Conservation (phyloP, 2,329 filamentous ascomycete species). For the Metarhizium sp. region DNA sequence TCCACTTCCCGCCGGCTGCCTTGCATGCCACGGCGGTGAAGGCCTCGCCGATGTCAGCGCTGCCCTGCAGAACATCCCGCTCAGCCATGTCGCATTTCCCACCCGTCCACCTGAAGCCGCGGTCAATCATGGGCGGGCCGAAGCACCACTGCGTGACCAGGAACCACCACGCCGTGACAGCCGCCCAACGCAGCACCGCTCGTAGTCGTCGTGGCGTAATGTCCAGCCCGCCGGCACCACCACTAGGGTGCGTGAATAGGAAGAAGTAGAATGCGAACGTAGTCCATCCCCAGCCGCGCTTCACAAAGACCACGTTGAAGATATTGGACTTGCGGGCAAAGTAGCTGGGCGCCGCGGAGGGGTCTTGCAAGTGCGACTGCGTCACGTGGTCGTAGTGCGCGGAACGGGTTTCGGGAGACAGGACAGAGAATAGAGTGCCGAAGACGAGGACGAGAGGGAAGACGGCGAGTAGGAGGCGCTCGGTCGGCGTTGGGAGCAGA, state of each 20-base stretch:
- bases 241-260: slow-evolving; percentile 54
- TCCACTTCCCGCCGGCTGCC: slow-evolving; percentile 72
- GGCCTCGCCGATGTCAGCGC: slow-evolving; percentile 37
- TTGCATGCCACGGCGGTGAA: slow-evolving; percentile 76
- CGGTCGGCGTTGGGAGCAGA: slow-evolving; percentile 60
- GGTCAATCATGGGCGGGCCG: slow-evolving; percentile 81
- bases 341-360: slow-evolving; percentile 61
- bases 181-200: slow-evolving; percentile 57
- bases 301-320: slow-evolving; percentile 90
- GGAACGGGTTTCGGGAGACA: slow-evolving; percentile 63
- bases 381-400: slow-evolving; percentile 51
- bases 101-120: slow-evolving; percentile 79
- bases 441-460: slow-evolving; percentile 75
- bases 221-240: slow-evolving; percentile 20
- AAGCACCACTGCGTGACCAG: slow-evolving; percentile 96
- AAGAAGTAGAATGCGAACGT: slow-evolving; percentile 66
- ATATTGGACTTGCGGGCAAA: slow-evolving; percentile 91
- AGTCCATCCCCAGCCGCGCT: slow-evolving; percentile 90
- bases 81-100: slow-evolving; percentile 64
- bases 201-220: slow-evolving; percentile 33
- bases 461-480: slow-evolving; percentile 52
- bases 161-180: slow-evolving; percentile 73
- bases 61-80: slow-evolving; percentile 35
- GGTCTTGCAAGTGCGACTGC: slow-evolving; percentile 53
- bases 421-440: slow-evolving; percentile 68